These are phyloP conservation scores for Lepiota brunneoincarnata DNA, from an alignment of 768 basidiomycete genomes.

Conservation along the genomic window DNA sequence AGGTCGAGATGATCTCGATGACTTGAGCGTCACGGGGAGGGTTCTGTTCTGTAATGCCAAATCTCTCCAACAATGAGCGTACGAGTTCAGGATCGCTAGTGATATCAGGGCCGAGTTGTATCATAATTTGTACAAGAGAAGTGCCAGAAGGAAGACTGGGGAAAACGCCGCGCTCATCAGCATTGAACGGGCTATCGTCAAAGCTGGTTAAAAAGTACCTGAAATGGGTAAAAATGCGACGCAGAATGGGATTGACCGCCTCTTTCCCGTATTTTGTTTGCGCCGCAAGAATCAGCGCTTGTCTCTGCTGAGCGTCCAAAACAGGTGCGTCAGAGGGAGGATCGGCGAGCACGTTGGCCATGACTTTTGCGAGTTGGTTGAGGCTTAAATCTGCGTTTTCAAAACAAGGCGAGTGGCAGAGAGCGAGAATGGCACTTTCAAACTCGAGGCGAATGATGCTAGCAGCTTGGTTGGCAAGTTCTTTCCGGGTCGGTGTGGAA, in stretches of 20 bases:
- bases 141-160: slow-evolving; percentile 63
- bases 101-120: slow-evolving; percentile 78
- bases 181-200: slow-evolving; percentile 12
- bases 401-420: slow-evolving; percentile 79
- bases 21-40: slow-evolving; percentile 73
- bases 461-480: slow-evolving; percentile 62
- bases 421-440: slow-evolving; percentile 70
- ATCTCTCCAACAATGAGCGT: slow-evolving; percentile 66
- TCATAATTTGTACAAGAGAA: slow-evolving; percentile 70
- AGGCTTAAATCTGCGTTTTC: slow-evolving; percentile 79
- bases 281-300: slow-evolving; percentile 70
- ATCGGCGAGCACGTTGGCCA: slow-evolving; percentile 78
- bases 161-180: background rate
- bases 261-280: slow-evolving; percentile 83
- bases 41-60: slow-evolving; percentile 68
- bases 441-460: slow-evolving; percentile 74
- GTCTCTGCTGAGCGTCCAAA: slow-evolving; percentile 70
- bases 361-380: slow-evolving; percentile 72
- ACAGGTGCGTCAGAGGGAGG: slow-evolving; percentile 65
- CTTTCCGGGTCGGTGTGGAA: slow-evolving; percentile 52
- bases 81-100: slow-evolving; percentile 72
- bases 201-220: slow-evolving; percentile 44
- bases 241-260: slow-evolving; percentile 68
- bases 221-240: slow-evolving; percentile 69
- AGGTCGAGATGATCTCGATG: slow-evolving; percentile 64